Base-by-base conservation (phyloP, 306 rosid genomes). In the Quercus glauca region DNA sequence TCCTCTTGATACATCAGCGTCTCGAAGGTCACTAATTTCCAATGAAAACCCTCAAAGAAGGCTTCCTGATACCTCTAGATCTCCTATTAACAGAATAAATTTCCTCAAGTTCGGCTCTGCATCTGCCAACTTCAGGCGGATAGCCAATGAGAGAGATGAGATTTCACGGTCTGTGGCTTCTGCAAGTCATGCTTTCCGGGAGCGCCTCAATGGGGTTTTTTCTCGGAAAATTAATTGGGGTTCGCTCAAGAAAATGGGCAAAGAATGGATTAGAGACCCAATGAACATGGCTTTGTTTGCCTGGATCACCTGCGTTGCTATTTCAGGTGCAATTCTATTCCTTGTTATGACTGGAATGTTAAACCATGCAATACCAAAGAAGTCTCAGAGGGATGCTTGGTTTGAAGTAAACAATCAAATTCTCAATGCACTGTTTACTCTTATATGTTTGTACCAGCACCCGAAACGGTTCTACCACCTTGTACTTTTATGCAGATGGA, bases 321-420 rank as follows among this genome's bases (percentile, higher is more conserved):
- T 95, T 80, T 95, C 99, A 0, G 99, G 99, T 49, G 98, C 97
- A 9, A 90, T 92, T 79, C 77, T 95, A 76, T 95, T 95, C 85
- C 84, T 95, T 21, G 98, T 95, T 72, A 95, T 92, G 99, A 92
- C 94, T 18, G 99, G 99, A 69, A 95, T 95, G 98, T 83, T 92
- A 80, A 88, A 95, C 71, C 41, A 25, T 45, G 94, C 83, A 35
- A 65, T 95, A 14, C 90, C 89, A 1, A 89, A 78, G 37, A 95
- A 91, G 84, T 85, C 99, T 10, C 78, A 73, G 83, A 88, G 98
- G 75, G 70, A 95, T 72, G 81, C 76, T 57, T 92, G 99, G 99
- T 95, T 92, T 73, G 99, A 95, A 87, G 88, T 95, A 71, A 92
- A 92, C 76, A 95, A 95, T 84, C 99, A 92, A 84, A 95, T 95